phyloP scores from a whole-genome alignment of 225 moss, liverwort and hornwort genomes.

The Bryoerythrophyllum caledonicum region DNA sequence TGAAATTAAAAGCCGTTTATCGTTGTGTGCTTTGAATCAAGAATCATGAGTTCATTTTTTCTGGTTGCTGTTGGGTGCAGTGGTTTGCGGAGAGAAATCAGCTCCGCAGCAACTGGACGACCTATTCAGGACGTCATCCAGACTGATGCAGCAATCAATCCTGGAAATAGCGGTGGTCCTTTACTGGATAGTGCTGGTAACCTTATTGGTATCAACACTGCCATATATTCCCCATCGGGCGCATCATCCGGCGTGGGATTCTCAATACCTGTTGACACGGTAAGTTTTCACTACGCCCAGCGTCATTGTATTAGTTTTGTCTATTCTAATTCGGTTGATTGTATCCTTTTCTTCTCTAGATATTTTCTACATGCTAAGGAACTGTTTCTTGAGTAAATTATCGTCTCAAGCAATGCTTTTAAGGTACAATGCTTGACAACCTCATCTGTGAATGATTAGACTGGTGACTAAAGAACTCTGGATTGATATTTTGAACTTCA shows the following conservation, averaged over 20 bases:
- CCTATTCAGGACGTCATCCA: constrained; percentile 99
- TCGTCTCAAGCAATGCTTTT: not conserved
- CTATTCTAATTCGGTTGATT: not conserved
- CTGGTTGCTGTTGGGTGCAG: constrained; percentile 44
- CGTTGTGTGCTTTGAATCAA: not conserved
- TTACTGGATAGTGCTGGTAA: constrained; percentile 91
- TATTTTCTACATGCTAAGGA: not conserved
- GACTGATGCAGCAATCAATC: constrained; percentile 98
- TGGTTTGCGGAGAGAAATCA: constrained; percentile 95
- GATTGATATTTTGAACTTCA: constrained; percentile 23
- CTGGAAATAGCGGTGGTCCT: constrained; percentile 98
- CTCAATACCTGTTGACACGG: constrained; percentile 99
- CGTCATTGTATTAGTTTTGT: not conserved
- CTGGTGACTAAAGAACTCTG: not conserved
- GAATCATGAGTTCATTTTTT: constrained; percentile 3
- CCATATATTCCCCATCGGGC: constrained; percentile 97
- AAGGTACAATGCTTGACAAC: not conserved
- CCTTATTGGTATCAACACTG: constrained; percentile 97
- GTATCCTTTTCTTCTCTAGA: not conserved
- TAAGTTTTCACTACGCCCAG: constrained; percentile 31
- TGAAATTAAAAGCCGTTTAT: not conserved
- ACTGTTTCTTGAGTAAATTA: not conserved
- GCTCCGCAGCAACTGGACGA: constrained; percentile 97
- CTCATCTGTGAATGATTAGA: not conserved
- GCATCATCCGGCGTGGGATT: constrained; percentile 99